phyloP scores from a whole-genome alignment of 2,329 filamentous ascomycete genomes.

The Penicillium sclerotiorum region DNA sequence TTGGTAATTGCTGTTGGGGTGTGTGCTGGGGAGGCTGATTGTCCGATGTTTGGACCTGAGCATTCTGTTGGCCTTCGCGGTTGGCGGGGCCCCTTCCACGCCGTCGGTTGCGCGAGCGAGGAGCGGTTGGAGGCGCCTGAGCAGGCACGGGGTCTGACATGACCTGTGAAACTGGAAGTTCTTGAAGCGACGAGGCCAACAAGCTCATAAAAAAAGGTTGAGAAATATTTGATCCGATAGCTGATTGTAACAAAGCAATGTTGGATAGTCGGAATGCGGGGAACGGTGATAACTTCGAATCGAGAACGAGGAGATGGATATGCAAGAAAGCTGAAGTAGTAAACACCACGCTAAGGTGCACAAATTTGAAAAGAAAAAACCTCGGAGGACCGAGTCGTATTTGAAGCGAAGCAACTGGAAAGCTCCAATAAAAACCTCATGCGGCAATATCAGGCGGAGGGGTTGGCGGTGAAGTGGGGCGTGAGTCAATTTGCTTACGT shows the following conservation, averaged over 20 bases:
- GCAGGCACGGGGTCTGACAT: constrained; percentile 15
- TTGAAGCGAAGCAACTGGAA: constrained; percentile 17
- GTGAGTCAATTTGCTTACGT: constrained; percentile 12
- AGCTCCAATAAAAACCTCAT: constrained; percentile 21
- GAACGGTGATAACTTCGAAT: background rate
- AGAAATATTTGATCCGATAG: background rate
- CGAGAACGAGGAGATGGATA: too few species aligned
- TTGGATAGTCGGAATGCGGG: background rate
- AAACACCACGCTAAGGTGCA: background rate
- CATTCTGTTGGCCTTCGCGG: constrained; percentile 25
- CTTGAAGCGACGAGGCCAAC: background rate
- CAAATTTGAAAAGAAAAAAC: constrained; percentile 2
- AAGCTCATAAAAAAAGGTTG: constrained; percentile 12
- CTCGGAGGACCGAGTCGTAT: constrained; percentile 8
- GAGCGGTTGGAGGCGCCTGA: background rate
- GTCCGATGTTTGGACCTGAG: constrained; percentile 12
- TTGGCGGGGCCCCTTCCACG: constrained; percentile 33
- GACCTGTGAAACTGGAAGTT: background rate
- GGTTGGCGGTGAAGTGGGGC: constrained; percentile 11
- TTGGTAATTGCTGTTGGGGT: constrained; percentile 11
- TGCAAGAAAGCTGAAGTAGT: background rate
- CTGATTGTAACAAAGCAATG: constrained; percentile 1
- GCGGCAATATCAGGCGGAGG: constrained; percentile 24
- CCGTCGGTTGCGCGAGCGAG: constrained; percentile 25
- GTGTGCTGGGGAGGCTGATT: constrained; percentile 11